A percentile compares a stretch with the other conserved stretches of the same genome.
phyloP scores from a whole-genome alignment of 768 basidiomycete genomes.

The Pulveroboletus ravenelii region DNA sequence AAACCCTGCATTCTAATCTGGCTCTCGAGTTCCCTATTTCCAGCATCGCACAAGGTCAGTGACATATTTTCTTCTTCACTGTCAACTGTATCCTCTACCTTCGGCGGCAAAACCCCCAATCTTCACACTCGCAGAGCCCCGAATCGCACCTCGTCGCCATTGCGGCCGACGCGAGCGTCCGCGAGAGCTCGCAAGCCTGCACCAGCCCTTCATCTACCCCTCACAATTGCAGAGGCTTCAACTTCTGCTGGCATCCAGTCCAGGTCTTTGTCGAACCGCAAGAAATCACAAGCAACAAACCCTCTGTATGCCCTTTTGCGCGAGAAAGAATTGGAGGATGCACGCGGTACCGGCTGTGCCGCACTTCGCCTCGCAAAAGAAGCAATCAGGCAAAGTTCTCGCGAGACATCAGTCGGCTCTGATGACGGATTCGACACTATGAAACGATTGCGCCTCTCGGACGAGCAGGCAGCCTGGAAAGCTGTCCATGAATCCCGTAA shows the following conservation, averaged over 20 bases:
- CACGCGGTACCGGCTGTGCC: conserved; percentile 33
- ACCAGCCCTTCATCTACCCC: conserved; percentile 8
- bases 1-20: not conserved
- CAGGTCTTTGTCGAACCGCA: conserved; percentile 5
- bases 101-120: not conserved
- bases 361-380: conserved; percentile 46
- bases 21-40: conserved; percentile 5
- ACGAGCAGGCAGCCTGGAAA: conserved; percentile 38
- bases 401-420: conserved; percentile 16
- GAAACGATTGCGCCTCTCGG: conserved; percentile 19
- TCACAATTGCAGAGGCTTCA: conserved; percentile 6
- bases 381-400: conserved; percentile 31
- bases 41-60: not conserved
- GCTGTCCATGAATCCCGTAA: conserved; percentile 30
- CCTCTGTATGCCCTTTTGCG: conserved; percentile 53
- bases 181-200: conserved; percentile 18
- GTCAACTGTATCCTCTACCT: conserved; percentile 19
- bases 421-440: conserved; percentile 21
- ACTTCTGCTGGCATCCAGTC: not conserved
- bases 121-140: not conserved
- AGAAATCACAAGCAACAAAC: conserved; percentile 32
- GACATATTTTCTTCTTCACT: conserved; percentile 20
- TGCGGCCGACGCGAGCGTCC: conserved; percentile 12
- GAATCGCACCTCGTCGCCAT: conserved; percentile 3
- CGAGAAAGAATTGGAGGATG: conserved; percentile 40